Percentiles rank a stretch among this genome's conserved stretches.
Evolutionary conservation across 192 early-diverging fungal species (phyloP).

Genomic region (Entomortierella chlamydospora): DNA sequence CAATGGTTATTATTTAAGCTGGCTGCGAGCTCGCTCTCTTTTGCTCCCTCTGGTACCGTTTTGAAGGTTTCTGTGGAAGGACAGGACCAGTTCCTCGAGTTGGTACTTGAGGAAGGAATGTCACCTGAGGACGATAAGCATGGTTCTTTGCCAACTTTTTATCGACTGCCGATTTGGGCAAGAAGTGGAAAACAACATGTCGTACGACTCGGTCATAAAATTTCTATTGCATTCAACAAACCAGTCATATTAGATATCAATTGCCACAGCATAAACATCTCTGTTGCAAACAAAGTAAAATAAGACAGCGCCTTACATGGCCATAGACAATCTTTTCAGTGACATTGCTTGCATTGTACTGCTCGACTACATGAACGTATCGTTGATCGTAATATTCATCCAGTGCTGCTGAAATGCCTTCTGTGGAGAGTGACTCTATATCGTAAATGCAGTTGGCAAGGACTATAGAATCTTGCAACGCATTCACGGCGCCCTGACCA

Average conservation of each 20-base stretch:
- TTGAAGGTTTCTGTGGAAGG: constrained; percentile 12
- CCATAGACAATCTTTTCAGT: constrained; percentile 7
- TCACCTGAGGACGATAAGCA: constrained; percentile 15
- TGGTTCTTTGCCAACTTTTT: background rate
- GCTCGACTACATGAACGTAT: background rate
- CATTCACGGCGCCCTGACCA: constrained; percentile 15
- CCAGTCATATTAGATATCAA: too few relatives aligned
- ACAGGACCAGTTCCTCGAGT: background rate
- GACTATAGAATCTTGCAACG: constrained; percentile 22
- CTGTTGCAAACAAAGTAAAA: background rate
- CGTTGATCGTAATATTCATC: constrained; percentile 13
- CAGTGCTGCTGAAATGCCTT: background rate
- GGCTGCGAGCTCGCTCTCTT: background rate
- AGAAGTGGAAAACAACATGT: constrained; percentile 15
- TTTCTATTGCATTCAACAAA: too few relatives aligned
- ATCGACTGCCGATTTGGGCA: constrained; percentile 3
- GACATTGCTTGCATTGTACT: constrained; percentile 8
- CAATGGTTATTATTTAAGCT: too few relatives aligned
- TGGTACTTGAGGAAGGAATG: constrained; percentile 10
- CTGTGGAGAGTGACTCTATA: background rate
- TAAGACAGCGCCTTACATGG: background rate
- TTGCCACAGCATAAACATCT: too few relatives aligned
- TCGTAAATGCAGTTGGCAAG: constrained; percentile 24
- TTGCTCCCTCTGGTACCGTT: constrained; percentile 7
- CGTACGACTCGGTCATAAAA: constrained; percentile 5